Evolutionary conservation across 2,329 filamentous ascomycete species (phyloP).

Genomic region (Orbilia brochopaga): DNA sequence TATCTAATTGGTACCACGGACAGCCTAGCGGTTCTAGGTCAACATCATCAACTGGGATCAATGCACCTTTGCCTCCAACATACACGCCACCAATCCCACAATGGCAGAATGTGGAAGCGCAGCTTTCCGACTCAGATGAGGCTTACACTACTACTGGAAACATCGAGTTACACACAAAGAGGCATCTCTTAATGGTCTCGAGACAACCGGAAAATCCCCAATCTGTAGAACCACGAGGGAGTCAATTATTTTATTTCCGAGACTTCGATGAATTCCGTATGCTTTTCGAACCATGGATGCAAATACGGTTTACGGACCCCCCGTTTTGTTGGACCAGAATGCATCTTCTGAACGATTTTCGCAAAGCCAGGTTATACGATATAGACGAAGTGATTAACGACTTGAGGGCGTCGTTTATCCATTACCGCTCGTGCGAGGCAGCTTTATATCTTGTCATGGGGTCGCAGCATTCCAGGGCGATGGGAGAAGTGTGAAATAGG

Average conservation of each 20-base stretch:
- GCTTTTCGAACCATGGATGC: conserved; percentile 26
- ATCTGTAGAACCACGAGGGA: conserved; percentile 18
- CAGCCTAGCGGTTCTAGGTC: too few species aligned
- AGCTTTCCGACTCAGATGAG: too few species aligned
- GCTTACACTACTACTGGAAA: too few species aligned
- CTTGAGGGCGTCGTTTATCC: conserved; percentile 26
- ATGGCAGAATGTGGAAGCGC: too few species aligned
- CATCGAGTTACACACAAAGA: neutral
- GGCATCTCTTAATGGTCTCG: conserved; percentile 19
- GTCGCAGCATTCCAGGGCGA: too few species aligned
- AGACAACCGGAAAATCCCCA: conserved; percentile 8
- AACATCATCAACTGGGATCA: too few species aligned
- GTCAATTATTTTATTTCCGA: conserved; percentile 17
- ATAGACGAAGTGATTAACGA: conserved; percentile 25
- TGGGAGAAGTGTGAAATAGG: too few species aligned
- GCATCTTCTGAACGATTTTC: conserved; percentile 29
- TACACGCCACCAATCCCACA: too few species aligned
- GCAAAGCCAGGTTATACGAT: neutral
- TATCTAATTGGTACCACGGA: too few species aligned
- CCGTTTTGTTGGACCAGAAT: conserved; percentile 25
- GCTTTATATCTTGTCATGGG: conserved; percentile 30
- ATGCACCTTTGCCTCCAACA: too few species aligned
- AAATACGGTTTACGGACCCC: conserved; percentile 12
- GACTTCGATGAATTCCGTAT: conserved; percentile 20
- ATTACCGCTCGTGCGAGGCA: conserved; percentile 30